These are phyloP conservation scores for Trypethelium eluteriae DNA, from an alignment of 495 filamentous ascomycete species.

Conservation along the genomic window DNA sequence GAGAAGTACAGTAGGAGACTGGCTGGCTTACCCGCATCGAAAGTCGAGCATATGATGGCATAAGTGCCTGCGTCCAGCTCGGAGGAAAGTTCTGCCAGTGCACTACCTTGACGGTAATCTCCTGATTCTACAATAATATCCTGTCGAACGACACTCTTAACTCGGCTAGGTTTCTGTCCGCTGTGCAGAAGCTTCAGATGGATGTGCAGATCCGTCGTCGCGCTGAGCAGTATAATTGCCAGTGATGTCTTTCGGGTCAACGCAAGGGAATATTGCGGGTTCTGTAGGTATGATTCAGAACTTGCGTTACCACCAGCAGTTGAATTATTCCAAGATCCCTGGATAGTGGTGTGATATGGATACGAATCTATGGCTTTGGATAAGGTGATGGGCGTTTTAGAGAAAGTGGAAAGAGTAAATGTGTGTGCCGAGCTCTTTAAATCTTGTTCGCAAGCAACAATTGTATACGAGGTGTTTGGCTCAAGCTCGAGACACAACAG, in stretches of 20 bases:
- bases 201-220: slow-evolving; percentile 52
- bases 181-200: slow-evolving; percentile 81
- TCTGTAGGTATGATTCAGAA: slow-evolving; percentile 63
- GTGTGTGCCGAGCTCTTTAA: slow-evolving; percentile 60
- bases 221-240: slow-evolving; percentile 63
- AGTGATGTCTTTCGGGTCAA: slow-evolving; percentile 51
- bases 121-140: slow-evolving; percentile 74
- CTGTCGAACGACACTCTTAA: slow-evolving; percentile 43
- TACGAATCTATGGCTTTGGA: slow-evolving; percentile 52
- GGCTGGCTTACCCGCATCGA: slow-evolving; percentile 51
- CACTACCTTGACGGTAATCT: slow-evolving; percentile 76
- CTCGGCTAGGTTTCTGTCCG: slow-evolving; percentile 58
- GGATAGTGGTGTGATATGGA: slow-evolving; percentile 45
- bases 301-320: slow-evolving; percentile 80
- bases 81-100: slow-evolving; percentile 51
- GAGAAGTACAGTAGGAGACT: neutral
- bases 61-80: slow-evolving; percentile 61
- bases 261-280: slow-evolving; percentile 74
- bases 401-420: slow-evolving; percentile 81
- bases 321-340: slow-evolving; percentile 62
- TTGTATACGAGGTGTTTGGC: slow-evolving; percentile 55
- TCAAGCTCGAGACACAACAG: slow-evolving; percentile 66
- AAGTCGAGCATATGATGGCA: slow-evolving; percentile 81
- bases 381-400: slow-evolving; percentile 51
- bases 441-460: slow-evolving; percentile 71